Conservation (phyloP, 2,329 filamentous ascomycete species). For the Aureobasidium sp. region DNA sequence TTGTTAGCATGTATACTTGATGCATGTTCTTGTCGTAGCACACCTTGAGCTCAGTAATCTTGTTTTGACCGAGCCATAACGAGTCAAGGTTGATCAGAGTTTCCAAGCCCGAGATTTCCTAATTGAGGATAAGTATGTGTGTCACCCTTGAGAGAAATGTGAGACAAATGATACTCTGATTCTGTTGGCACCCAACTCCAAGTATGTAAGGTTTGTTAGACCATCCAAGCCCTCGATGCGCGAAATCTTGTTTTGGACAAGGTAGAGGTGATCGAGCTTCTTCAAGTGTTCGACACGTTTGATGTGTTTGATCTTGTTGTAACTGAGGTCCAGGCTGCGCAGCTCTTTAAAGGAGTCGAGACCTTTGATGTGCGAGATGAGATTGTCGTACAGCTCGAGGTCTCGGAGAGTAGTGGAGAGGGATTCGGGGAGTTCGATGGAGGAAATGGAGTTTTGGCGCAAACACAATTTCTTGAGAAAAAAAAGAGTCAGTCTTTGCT, state of each 20-base stretch:
- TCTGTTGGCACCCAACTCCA: slow-evolving; percentile 87
- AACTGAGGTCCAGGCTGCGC: slow-evolving; percentile 78
- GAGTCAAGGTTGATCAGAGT: slow-evolving; percentile 70
- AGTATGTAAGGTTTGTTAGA: slow-evolving; percentile 64
- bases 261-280: slow-evolving; percentile 74
- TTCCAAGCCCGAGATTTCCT: slow-evolving; percentile 75
- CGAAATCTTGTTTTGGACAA: slow-evolving; percentile 90
- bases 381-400: slow-evolving; percentile 93
- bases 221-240: slow-evolving; percentile 77
- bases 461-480: too few species aligned
- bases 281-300: slow-evolving; percentile 74
- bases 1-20: not conserved
- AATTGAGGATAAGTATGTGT: not conserved
- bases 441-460: slow-evolving; percentile 80
- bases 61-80: slow-evolving; percentile 94
- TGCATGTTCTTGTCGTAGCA: not conserved
- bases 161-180: slow-evolving; percentile 46
- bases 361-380: slow-evolving; percentile 77
- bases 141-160: not conserved
- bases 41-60: slow-evolving; percentile 68
- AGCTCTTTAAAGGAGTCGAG: slow-evolving; percentile 71
- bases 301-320: slow-evolving; percentile 99
- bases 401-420: slow-evolving; percentile 65
- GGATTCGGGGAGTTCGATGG: slow-evolving; percentile 64
- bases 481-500: too few species aligned